Base-by-base conservation (phyloP, 176 grass and related monocot species). In the Eremochloa ophiuroides region DNA sequence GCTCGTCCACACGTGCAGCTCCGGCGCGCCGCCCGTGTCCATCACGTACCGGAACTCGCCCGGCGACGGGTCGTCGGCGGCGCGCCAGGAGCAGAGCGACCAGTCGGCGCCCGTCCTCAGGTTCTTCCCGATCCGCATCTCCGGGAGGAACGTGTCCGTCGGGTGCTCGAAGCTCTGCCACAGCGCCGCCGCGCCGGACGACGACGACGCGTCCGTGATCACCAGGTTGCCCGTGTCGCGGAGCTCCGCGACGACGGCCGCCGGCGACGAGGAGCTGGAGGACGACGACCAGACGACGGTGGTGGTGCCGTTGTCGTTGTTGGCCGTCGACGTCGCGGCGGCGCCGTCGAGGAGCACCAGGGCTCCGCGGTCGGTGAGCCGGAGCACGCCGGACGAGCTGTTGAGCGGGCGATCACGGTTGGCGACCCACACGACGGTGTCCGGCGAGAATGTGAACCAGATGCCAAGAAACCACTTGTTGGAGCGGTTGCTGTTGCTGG, bases 81-180 rank as follows among this genome's bases (percentile, higher is more conserved):
- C 42, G 44, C 74, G 90, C 92, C 89, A 94, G 25, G 92, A 89
- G 13, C 80, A 78, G 43, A 89, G 83, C 18, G 69, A 75, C 61
- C 88, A 82, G 29, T 37, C 81, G 39, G 61, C 41, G 26, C 89
- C 81, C 1, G 84, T 87, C 18, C 6, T 8, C 14, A 83, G 10
- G 82, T 76, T 30, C 31, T 48, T 59, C 0, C 92, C 84, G 2
- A 73, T 38, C 3, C 80, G 38, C 85, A 88, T 74, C 18, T 55
- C 82, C 20, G 85, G 30, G 22, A 94, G 39, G 55, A 88, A 85
- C 63, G 88, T 91, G 85, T 88, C 75, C 13, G 87, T 82, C 60
- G 88, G 92, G 37, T 91, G 82, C 28, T 91, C 80, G 84, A 91
- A 88, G 85, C 88, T 94, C 43, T 94, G 82, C 88, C 91, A 94